A percentile compares a stretch with the other conserved stretches of the same genome.
Conservation (phyloP, 305 asterid species). For the Solanum hybrid region DNA sequence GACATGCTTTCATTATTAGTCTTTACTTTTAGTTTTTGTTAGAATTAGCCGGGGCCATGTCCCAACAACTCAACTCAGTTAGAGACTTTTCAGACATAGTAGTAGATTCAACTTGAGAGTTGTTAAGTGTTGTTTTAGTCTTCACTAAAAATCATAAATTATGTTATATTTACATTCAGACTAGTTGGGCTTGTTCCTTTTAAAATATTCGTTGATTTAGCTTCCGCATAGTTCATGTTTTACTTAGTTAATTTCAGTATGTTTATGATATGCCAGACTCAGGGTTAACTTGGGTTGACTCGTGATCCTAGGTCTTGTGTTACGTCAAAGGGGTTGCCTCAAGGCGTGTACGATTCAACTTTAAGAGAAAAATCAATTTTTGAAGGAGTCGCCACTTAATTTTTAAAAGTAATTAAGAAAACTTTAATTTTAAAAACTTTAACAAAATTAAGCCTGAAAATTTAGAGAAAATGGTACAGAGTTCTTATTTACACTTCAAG, state of each 20-base stretch:
- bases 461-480: too few species aligned
- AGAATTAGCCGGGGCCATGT: background rate
- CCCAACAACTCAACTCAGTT: background rate
- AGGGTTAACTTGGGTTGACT: background rate
- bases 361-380: background rate
- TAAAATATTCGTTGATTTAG: background rate
- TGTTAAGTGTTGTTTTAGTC: background rate
- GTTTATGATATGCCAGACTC: background rate
- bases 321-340: background rate
- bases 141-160: background rate
- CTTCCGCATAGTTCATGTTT: background rate
- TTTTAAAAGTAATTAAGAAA: too few species aligned
- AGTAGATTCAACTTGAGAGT: background rate
- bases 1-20: background rate
- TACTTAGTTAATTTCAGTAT: background rate
- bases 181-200: background rate
- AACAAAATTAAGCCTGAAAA: too few species aligned
- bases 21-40: background rate
- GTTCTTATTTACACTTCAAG: too few species aligned
- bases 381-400: background rate
- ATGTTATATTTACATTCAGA: background rate
- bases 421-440: too few species aligned
- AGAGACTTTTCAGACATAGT: background rate
- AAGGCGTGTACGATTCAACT: too few species aligned
- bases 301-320: background rate